Evolutionary conservation across 441 rosid genomes (phyloP).

Genomic region (Raphanus hybrid): DNA sequence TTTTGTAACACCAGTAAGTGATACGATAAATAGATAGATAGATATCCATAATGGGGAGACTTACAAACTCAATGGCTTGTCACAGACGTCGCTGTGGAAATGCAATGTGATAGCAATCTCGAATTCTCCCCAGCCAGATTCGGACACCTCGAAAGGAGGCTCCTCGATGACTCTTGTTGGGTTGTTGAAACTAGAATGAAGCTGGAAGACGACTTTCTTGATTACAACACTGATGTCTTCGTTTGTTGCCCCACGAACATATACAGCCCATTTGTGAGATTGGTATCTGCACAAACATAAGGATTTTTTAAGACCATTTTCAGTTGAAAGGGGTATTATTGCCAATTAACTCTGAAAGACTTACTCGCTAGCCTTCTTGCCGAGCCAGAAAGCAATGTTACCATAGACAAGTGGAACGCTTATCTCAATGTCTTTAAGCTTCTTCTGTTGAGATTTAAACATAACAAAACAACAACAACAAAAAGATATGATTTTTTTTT

Average conservation of each 20-base stretch:
- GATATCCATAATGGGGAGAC: slow-evolving; percentile 26
- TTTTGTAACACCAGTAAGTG: not conserved
- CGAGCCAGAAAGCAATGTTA: slow-evolving; percentile 62
- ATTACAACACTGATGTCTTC: slow-evolving; percentile 58
- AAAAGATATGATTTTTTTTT: not conserved
- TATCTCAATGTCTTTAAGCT: slow-evolving; percentile 60
- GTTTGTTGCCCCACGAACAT: slow-evolving; percentile 65
- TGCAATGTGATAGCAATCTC: slow-evolving; percentile 60
- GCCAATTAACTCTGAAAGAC: slow-evolving; percentile 6
- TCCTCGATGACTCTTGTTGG: slow-evolving; percentile 62
- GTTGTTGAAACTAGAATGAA: slow-evolving; percentile 65
- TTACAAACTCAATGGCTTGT: slow-evolving; percentile 65
- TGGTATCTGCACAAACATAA: slow-evolving; percentile 46
- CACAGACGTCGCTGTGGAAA: slow-evolving; percentile 62
- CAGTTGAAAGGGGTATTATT: not conserved
- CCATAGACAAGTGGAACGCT: slow-evolving; percentile 66
- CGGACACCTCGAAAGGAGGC: slow-evolving; percentile 61
- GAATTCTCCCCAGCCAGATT: slow-evolving; percentile 71
- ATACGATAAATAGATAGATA: not conserved
- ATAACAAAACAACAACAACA: not conserved
- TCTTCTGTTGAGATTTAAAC: slow-evolving; percentile 47
- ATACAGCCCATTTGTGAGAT: slow-evolving; percentile 66
- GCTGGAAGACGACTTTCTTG: slow-evolving; percentile 56
- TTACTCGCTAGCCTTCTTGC: slow-evolving; percentile 70
- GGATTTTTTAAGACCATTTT: not conserved